Base-by-base conservation (phyloP, 257 asterid species). In the Gentiana straminea region DNA sequence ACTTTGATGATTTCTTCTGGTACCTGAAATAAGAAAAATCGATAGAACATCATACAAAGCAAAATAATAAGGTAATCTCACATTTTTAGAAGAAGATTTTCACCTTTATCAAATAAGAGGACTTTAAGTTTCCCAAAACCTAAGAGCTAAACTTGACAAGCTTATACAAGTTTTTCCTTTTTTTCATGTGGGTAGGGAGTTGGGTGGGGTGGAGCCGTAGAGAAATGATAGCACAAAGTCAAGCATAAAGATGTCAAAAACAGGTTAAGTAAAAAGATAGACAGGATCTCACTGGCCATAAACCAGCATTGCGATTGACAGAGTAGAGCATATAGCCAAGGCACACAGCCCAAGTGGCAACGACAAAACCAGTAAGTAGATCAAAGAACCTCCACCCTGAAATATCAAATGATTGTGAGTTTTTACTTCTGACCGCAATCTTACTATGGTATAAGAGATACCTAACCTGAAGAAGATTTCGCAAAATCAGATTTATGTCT, bases 301-400 rank as follows among this genome's bases (percentile, higher is more conserved):
- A 60, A 84, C 61, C 75, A 91, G 79, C 95, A 91, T 84, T 64
- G 85, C 75, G 59, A 86, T 60, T 52, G 79, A 76, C 68, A 91
- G 77, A 67, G 88, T 64, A 73, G 68, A 73, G 78, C 97, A 91
- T 68, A 85, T 91, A 33, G 52, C 84, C 59, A 87, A 67, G 50
- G 94, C 92, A 73, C 82, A 84, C 48, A 87, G 74, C 55, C 95
- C 98, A 65, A 91, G 93, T 54, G 94, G 98, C 81, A 76, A 78
- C 44, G 98, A 91, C 78, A 91, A 80, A 70, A 81, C 8, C 80
- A 91, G 62, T 71, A 91, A 75, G 83, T 91, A 87, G 68, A 80
- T 63, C 68, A 91, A 62, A 33, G 98, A 85, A 72, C 97, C 96
- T 60, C 82, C 69, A 57, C 98, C 98, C 97, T 91, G 76, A 76